Evolutionary conservation across 495 filamentous ascomycete species (phyloP), one percentile per base, ranked within the genome.

Genomic region (Lophium mytilinum): DNA sequence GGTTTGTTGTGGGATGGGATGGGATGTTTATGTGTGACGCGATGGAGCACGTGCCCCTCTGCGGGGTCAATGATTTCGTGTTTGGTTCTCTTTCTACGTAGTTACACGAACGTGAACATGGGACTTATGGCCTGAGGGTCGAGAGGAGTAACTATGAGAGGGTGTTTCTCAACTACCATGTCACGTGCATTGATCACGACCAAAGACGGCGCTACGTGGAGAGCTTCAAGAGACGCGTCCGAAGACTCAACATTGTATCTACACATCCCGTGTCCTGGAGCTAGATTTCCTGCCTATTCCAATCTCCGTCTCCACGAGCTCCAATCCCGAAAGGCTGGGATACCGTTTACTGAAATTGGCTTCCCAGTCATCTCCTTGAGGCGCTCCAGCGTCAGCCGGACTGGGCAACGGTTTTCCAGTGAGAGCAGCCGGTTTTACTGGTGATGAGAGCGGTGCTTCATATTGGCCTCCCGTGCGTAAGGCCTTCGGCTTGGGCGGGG

Each of bases 291-390:
- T 48, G 7, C 45, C 45, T 24, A 48, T 48, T 19, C 45, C 45
- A 61, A 65, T 65, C 51, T 84, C 87, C 60, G 79, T 82, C 67
- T 85, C 89, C 34, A 89, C 86, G 83, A 94, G 88, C 75, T 95
- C 90, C 47, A 95, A 75, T 0, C 86, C 82, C 19, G 80, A 82
- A 21, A 96, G 74, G 64, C 83, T 89, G 1, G 90, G 90, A 68
- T 88, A 96, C 43, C 88, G 75, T 69, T 86, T 86, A 61, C 83
- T 84, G 66, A 96, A 96, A 68, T 86, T 83, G 33, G 68, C 71
- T 36, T 88, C 83, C 81, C 83, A 85, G 57, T 87, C 85, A 4
- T 84, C 82, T 6, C 60, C 68, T 14, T 58, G 65, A 19, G 56
- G 52, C 9, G 43, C 54, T 49, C 50, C 63, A 43, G 48, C 55